These are phyloP conservation scores for Cryptococcus hybrid DNA, from an alignment of 1,284 basidiomycete species.

Conservation along the genomic window DNA sequence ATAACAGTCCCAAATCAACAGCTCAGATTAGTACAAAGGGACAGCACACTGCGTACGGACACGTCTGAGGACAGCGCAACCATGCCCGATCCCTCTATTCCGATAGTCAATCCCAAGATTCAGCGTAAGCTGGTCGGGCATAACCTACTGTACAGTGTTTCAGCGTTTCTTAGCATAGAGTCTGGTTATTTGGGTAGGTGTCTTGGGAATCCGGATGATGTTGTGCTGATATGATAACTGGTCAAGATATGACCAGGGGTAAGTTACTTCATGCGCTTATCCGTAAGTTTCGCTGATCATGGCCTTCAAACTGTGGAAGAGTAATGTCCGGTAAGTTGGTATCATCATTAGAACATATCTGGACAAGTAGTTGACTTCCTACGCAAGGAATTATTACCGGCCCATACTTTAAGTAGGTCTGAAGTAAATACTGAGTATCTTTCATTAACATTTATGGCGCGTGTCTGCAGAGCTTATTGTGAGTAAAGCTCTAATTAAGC, in stretches of 20 bases:
- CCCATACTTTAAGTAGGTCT: constrained; percentile 68
- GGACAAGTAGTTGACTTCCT: constrained; percentile 7
- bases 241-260: constrained; percentile 81
- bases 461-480: constrained; percentile 28
- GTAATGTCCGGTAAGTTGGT: constrained; percentile 46
- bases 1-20: too few species aligned
- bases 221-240: background rate
- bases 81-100: constrained; percentile 36
- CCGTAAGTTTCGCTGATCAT: too few species aligned
- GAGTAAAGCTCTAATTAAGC: constrained; percentile 4
- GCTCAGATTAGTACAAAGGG: too few species aligned
- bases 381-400: constrained; percentile 82
- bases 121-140: constrained; percentile 67
- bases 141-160: constrained; percentile 59
- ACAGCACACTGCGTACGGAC: too few species aligned
- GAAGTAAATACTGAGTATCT: background rate
- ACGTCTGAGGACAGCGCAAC: background rate
- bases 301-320: constrained; percentile 1
- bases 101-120: constrained; percentile 35
- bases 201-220: background rate
- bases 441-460: background rate
- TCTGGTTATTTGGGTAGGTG: constrained; percentile 62
- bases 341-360: background rate
- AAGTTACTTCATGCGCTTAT: constrained; percentile 19
- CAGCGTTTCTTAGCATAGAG: constrained; percentile 48